These are phyloP conservation scores for Boletus sp. DNA, from an alignment of 1,284 basidiomycete genomes.

Conservation along the genomic window DNA sequence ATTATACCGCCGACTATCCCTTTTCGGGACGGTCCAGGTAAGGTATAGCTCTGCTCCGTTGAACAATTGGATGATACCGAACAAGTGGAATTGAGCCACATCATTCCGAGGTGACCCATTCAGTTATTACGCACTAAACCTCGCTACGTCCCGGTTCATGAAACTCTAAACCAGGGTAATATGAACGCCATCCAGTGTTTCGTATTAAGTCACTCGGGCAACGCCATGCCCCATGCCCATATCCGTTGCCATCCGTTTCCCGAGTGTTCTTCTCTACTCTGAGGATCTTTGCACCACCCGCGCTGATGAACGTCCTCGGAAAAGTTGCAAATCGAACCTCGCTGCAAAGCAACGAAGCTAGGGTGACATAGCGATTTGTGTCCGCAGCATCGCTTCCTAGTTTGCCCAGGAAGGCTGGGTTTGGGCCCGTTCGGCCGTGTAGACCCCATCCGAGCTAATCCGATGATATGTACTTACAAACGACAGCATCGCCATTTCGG, in stretches of 20 bases:
- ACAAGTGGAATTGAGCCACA: conserved; percentile 20
- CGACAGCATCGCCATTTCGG: conserved; percentile 10
- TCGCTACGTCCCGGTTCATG: conserved; percentile 21
- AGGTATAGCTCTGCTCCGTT: conserved; percentile 8
- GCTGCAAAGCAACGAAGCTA: conserved; percentile 17
- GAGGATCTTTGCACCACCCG: conserved; percentile 23
- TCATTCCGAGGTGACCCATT: conserved; percentile 23
- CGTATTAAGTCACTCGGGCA: conserved; percentile 22
- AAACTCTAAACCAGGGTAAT: conserved; percentile 20
- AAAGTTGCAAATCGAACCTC: conserved; percentile 28
- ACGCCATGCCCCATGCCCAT: conserved; percentile 24
- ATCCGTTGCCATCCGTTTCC: conserved; percentile 23
- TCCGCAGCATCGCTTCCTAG: conserved; percentile 17
- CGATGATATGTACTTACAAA: conserved; percentile 2
- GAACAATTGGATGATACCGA: conserved; percentile 20
- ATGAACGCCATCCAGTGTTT: conserved; percentile 21
- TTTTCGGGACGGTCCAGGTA: conserved; percentile 12
- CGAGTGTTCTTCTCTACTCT: conserved; percentile 29
- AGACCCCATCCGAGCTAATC: conserved; percentile 21
- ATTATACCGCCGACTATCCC: conserved; percentile 12
- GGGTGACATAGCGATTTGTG: conserved; percentile 16
- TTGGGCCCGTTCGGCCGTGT: conserved; percentile 16
- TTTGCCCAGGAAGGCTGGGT: conserved; percentile 7
- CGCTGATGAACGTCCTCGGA: conserved; percentile 23
- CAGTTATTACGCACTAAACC: conserved; percentile 9